Conservation (phyloP, 352 stramenopile species). For the Globisporangium okanoganense region DNA sequence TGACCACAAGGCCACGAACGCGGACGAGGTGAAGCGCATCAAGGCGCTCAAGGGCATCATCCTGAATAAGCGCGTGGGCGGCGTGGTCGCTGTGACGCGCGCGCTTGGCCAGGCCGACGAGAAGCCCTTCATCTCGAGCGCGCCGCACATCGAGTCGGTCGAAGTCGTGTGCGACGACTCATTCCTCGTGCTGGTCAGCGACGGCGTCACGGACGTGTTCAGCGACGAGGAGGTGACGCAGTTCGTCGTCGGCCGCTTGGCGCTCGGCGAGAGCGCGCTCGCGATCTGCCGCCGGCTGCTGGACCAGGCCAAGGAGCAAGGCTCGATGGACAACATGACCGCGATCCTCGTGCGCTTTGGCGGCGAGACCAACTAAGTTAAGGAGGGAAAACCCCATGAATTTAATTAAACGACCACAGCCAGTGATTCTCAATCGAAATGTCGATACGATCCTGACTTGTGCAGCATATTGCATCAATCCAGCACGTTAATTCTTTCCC, state of each 20-base stretch:
- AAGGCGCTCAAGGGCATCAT: slow-evolving; percentile 74
- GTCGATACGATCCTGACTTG: neutral
- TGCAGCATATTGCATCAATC: neutral
- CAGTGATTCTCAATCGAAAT: neutral
- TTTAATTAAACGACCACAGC: slow-evolving; percentile 4
- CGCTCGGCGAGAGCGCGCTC: slow-evolving; percentile 41
- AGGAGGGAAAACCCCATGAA: neutral
- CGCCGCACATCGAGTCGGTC: slow-evolving; percentile 57
- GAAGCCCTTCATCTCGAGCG: slow-evolving; percentile 74
- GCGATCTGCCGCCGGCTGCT: slow-evolving; percentile 62
- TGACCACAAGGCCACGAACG: slow-evolving; percentile 79
- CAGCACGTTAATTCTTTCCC: slow-evolving; percentile 1
- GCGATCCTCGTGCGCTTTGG: slow-evolving; percentile 71
- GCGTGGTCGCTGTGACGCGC: slow-evolving; percentile 66
- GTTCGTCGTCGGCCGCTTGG: slow-evolving; percentile 49
- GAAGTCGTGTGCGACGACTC: slow-evolving; percentile 41
- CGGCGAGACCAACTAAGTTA: slow-evolving; percentile 15
- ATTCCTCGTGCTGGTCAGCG: slow-evolving; percentile 77
- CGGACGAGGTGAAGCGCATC: slow-evolving; percentile 72
- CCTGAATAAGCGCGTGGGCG: slow-evolving; percentile 76
- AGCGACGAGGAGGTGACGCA: slow-evolving; percentile 63
- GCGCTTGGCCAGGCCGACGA: slow-evolving; percentile 78
- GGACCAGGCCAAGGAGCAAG: slow-evolving; percentile 59
- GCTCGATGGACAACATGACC: slow-evolving; percentile 84
- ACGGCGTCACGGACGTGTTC: slow-evolving; percentile 76